Evolutionary conservation across 2,329 filamentous ascomycete species (phyloP), one percentile per base, ranked within the genome.

Genomic region (Bipolaris bicolor): DNA sequence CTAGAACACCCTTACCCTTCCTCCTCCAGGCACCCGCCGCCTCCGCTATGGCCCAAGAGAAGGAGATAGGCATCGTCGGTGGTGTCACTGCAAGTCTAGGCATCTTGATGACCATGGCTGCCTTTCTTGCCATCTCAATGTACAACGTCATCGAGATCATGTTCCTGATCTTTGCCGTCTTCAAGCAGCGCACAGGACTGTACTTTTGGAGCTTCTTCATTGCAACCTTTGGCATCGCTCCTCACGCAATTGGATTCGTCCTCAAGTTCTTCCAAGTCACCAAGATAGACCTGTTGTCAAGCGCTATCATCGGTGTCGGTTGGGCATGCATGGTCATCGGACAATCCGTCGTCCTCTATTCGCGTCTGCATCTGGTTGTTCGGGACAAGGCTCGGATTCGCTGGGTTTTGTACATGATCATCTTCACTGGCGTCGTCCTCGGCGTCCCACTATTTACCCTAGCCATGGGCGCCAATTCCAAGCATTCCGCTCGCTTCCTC

Each of bases 271-370:
- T 58, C 58, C 51, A 63, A 6, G 49, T 62, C 34, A 61, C 52
- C 22, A 54, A 47, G 73, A 76, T 55, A 6, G 48, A 58, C 37
- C 16, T 60, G 20, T 50, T 58, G 9, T 60, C 60, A 18, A 61
- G 58, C 52, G n/a, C 51, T 13, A 51, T 58, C 13, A 47, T 58
- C 37, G 55, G 41, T 20, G 37, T 64, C 3, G 66, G 83, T 7
- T 83, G 85, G 81, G 81, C 81, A 67, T 65, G 74, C 2, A 86
- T 87, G 83, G 82, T 88, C 0, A 85, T 84, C 0, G 86, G 85
- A 0, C 84, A 86, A 65, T 80, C 81, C 0, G 57, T 87, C 13
- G 85, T 88, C 1, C 74, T 88, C 0, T 88, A 85, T 72, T 87
- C 84, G 1, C 79, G 86, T 2, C 77, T 88, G 0, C 84, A 87